Evolutionary conservation across 768 basidiomycete genomes (phyloP), one percentile per base, ranked within the genome.

Genomic region (Mycena albidolilacea): DNA sequence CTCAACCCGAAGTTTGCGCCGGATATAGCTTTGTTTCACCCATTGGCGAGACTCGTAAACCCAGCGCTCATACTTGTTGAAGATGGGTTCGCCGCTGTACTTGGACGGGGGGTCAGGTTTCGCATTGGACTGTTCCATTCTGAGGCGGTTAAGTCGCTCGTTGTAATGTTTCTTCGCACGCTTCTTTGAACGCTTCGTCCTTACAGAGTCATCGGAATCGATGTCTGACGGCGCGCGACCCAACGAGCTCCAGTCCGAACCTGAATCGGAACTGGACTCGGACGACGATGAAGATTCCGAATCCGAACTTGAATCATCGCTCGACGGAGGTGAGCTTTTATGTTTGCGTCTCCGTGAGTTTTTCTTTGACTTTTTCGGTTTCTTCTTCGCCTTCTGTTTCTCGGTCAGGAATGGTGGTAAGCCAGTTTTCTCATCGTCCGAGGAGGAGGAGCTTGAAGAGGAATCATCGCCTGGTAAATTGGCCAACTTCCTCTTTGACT

Each of bases 71-170:
- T 67, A 67, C 1, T 21, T 19, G 0, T 38, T 43, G 19, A 65
- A 73, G 5, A 61, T 52, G 3, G 68, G 41, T 39, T 76, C 71
- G 19, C 75, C 69, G 17, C 46, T 64, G 62, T 74, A 76, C 10
- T 46, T 64, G 19, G 61, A 71, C 0, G 69, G 75, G 12, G 64
- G 68, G 1, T 73, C 71, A 19, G 69, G 48, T 17, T 72, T 74
- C 15, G 73, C 50, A 41, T 71, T 71, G 4, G 65, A 71, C 12
- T 76, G 75, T 41, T 76, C 73, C 21, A 74, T 44, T 8, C 67
- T 67, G 3, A 76, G 21, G 1, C 61, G 43, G 8, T 55, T 48
- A 17, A 74, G 14, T 15, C 72, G 71, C 21, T 52, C 54, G 19
- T 35, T 23, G 30, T 61, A 69, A n/a, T 54, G 11, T 19, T 67